These are phyloP conservation scores for Gaillardinia entomophila DNA, from an alignment of 805 yeast genomes.

Conservation along the genomic window DNA sequence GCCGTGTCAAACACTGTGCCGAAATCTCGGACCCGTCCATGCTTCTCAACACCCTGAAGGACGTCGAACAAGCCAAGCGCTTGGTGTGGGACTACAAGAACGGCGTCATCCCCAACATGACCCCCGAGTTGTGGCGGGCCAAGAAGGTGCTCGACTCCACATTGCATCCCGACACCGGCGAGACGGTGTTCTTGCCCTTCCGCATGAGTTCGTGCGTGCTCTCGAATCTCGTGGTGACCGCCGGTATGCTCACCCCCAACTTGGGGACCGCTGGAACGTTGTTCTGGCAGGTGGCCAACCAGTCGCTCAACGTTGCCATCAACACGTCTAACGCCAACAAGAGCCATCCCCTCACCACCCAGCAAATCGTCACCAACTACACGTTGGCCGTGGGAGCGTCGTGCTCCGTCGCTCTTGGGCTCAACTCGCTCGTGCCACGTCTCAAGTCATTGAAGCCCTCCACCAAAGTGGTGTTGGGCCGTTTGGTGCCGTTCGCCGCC, in stretches of 20 bases:
- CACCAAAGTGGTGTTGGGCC: conserved; percentile 66
- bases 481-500: conserved; percentile 97
- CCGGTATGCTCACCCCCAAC: conserved; percentile 96
- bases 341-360: conserved; percentile 80
- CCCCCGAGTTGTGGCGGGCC: conserved; percentile 83
- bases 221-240: conserved; percentile 90
- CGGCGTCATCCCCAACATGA: conserved; percentile 59
- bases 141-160: conserved; percentile 86
- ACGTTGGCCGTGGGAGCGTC: conserved; percentile 89
- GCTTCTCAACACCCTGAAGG: conserved; percentile 65
- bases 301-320: conserved; percentile 92
- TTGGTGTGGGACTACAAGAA: conserved; percentile 67
- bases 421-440: conserved; percentile 86
- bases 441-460: conserved; percentile 63
- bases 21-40: conserved; percentile 89
- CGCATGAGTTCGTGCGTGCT: conserved; percentile 96
- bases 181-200: conserved; percentile 86
- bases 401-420: conserved; percentile 91
- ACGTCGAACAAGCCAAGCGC: conserved; percentile 59
- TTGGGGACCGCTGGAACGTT: conserved; percentile 84
- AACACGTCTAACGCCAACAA: conserved; percentile 96
- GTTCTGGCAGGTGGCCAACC: conserved; percentile 98
- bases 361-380: conserved; percentile 75
- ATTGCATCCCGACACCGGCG: conserved; percentile 95
- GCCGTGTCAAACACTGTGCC: conserved; percentile 91